Evolutionary conservation across 1,284 basidiomycete species (phyloP), one percentile per base, ranked within the genome.

Genomic region (Lignosus rhinocerotis): DNA sequence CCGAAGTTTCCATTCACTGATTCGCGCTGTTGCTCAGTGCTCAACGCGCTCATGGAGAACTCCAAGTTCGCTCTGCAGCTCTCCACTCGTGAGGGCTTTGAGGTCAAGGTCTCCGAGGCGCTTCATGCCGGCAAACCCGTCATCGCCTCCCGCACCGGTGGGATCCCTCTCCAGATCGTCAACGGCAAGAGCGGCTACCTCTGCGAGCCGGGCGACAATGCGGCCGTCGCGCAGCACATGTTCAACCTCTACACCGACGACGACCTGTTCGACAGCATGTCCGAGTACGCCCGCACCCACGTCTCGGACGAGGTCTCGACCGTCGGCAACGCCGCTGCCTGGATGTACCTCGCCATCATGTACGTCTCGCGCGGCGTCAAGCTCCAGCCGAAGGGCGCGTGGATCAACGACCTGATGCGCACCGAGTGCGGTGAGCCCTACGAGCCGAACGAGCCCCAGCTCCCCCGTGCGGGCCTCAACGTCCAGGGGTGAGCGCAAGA

Each of bases 41-140:
- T 92, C 55, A 91, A 92, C 68, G 85, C 86, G 10, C 77, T 92
- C 60, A 84, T 93, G 85, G 82, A 86, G 43, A 92, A 90, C 69
- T 78, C 87, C 47, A 83, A 86, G 71, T 84, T 92, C 64, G 90
- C 88, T 4, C 79, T 91, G 49, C 90, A 92, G 72, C 83, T 92
- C 53, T 90, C 87, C 53, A 85, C 85, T 55, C 90, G 92, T 60
- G 93, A 95, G 76, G 93, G 93, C 44, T 95, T 95, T 75, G 93
- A 95, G 69, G 91, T 95, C 73, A 94, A 94, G 73, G 93, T 94
- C 55, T 94, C 92, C 44, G 93, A 95, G 75, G 92, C 90, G 17
- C 80, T 95, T 53, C 90, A 94, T 73, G 84, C 90, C 33, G 89
- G 90, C 64, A 89, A 90, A 61, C 92, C 93, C 31, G 82, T 94